phyloP scores from a whole-genome alignment of 495 filamentous ascomycete genomes.

The Lindgomyces ingoldianus region DNA sequence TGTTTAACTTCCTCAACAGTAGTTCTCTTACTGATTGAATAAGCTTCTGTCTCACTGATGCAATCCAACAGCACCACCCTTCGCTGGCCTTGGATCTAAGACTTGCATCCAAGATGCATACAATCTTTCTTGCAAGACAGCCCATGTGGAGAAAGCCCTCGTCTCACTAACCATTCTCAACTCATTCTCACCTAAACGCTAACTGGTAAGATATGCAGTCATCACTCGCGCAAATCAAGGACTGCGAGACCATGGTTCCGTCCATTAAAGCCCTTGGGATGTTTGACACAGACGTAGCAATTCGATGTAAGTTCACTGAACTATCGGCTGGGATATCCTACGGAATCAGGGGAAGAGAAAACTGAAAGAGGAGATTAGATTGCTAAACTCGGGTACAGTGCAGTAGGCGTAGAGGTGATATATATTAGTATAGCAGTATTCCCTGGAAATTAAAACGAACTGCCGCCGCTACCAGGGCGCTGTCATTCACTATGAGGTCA shows the following conservation, averaged over 20 bases:
- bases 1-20: not conserved
- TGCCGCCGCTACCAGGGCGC: constrained; percentile 26
- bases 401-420: not conserved
- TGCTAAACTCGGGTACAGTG: not conserved
- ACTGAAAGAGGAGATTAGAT: not conserved
- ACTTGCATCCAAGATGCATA: constrained; percentile 59
- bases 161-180: constrained; percentile 35
- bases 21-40: not conserved
- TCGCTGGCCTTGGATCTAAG: constrained; percentile 56
- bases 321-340: not conserved
- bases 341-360: not conserved
- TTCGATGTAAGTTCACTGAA: not conserved
- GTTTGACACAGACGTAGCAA: constrained; percentile 24
- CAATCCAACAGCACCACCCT: constrained; percentile 56
- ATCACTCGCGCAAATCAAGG: constrained; percentile 54
- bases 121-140: constrained; percentile 60
- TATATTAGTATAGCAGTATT: not conserved
- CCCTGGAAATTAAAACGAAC: constrained; percentile 12
- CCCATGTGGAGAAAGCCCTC: constrained; percentile 48
- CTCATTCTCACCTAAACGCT: constrained; percentile 54
- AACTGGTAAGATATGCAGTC: constrained; percentile 51
- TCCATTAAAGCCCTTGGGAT: constrained; percentile 54
- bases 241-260: constrained; percentile 48
- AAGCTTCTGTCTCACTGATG: constrained; percentile 55
- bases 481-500: constrained; percentile 47